Evolutionary conservation across 139 green algal species (phyloP), one percentile per base, ranked within the genome.

Genomic region (Micractinium conductrix): DNA sequence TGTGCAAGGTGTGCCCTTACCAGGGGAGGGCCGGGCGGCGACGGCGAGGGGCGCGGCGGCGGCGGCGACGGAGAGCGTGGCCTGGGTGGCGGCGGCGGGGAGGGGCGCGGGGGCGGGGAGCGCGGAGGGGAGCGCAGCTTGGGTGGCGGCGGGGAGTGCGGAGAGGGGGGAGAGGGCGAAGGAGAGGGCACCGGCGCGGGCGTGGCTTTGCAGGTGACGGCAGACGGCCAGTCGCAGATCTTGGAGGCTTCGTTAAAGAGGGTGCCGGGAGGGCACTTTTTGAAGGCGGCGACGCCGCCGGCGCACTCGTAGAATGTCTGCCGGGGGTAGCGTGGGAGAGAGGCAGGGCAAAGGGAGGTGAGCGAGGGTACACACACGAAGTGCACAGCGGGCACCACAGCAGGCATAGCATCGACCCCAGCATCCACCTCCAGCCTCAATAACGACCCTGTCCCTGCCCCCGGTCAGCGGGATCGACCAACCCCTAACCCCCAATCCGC

Each of bases 281-380:
- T 50, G 17, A 17, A 63, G 44, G 72, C 43, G 10, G 44, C 30
- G 2, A 69, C 24, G 69, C 21, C 40, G 44, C 43, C 44, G 42
- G 19, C 8, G 44, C 72, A 79, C 9, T 79, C 44, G 30, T 65
- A 79, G 30, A 79, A 79, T 30, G 72, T n/a, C 72, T 79, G 44
- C 72, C 33, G 9, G 5, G 40, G n/a, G n/a, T n/a, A n/a, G n/a
- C n/a, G n/a, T n/a, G n/a, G n/a, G n/a, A n/a, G n/a, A n/a, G 12
- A 30, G 69, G 40, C 3, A 30, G 69, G 40, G 48, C 12, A 14
- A 58, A 14, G 48, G 48, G 14, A 58, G 48, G 48, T 10, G 12
- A 58, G 14, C 42, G 4, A n/a, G n/a, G n/a, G n/a, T n/a, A n/a
- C n/a, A n/a, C n/a, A n/a, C n/a, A n/a, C n/a, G n/a, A n/a, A n/a